These are phyloP conservation scores for Agapanthus africanus DNA, from an alignment of 106 monocot genomes.

Conservation along the genomic window DNA sequence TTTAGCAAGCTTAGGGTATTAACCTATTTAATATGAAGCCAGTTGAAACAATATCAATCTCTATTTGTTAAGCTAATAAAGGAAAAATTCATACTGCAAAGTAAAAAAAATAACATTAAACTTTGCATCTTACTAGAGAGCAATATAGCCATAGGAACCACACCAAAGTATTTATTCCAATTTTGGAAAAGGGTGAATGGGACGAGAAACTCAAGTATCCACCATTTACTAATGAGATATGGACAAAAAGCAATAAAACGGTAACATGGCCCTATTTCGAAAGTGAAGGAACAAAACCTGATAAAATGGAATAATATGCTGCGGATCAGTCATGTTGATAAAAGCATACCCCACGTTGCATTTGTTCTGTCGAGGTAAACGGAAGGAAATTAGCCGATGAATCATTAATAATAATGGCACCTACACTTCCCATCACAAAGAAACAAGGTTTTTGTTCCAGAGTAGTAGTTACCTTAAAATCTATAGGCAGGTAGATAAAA, in stretches of 20 bases:
- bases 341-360: conserved; percentile 99
- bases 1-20: neutral
- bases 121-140: too few relatives aligned
- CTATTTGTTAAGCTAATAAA: too few relatives aligned
- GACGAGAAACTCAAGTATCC: too few relatives aligned
- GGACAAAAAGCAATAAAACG: neutral
- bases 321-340: conserved; percentile 79
- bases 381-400: conserved; percentile 8
- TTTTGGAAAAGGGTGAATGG: too few relatives aligned
- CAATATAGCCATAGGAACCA: too few relatives aligned
- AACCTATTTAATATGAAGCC: too few relatives aligned
- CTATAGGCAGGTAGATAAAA: conserved; percentile 3
- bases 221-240: neutral
- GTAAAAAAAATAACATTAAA: neutral
- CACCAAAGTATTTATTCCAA: too few relatives aligned
- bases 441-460: too few relatives aligned
- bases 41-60: too few relatives aligned
- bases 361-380: conserved; percentile 64
- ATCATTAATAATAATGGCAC: too few relatives aligned
- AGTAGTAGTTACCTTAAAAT: too few relatives aligned
- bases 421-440: too few relatives aligned
- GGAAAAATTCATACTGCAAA: neutral
- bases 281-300: conserved; percentile 25
- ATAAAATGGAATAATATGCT: conserved; percentile 54
- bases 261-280: neutral